Conservation (phyloP, 768 basidiomycete species). For the Leccinum obscurum region DNA sequence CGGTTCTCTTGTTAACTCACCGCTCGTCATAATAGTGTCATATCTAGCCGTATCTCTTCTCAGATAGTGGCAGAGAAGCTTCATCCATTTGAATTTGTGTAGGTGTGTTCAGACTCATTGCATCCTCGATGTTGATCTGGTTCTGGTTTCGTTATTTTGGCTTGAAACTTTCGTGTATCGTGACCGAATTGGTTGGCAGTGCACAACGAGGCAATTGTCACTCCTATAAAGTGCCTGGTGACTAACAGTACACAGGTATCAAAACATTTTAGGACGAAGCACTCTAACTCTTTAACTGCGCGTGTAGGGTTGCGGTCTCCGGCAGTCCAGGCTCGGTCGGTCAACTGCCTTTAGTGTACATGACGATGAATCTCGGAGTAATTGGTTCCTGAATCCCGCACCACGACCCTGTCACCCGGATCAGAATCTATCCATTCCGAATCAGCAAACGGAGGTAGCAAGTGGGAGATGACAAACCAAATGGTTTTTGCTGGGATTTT, state of each 20-base stretch:
- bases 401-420: conserved; percentile 52
- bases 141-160: conserved; percentile 9
- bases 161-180: conserved; percentile 16
- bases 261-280: conserved; percentile 9
- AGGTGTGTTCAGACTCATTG: conserved; percentile 25
- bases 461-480: conserved; percentile 26
- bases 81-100: conserved; percentile 28
- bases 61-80: conserved; percentile 25
- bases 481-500: conserved; percentile 23
- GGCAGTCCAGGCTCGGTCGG: conserved; percentile 17
- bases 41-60: conserved; percentile 16
- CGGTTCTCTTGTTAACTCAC: not conserved
- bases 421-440: conserved; percentile 38
- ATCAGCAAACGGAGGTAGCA: conserved; percentile 27
- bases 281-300: conserved; percentile 25
- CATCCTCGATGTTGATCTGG: conserved; percentile 26
- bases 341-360: conserved; percentile 49
- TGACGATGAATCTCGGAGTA: conserved; percentile 55
- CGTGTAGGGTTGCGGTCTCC: conserved; percentile 16
- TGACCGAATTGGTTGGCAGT: conserved; percentile 22
- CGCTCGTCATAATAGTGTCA: conserved; percentile 12
- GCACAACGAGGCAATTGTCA: conserved; percentile 26
- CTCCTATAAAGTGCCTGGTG: conserved; percentile 19
- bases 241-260: conserved; percentile 18
- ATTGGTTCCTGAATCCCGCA: conserved; percentile 53